Percentiles rank a stretch among this genome's conserved stretches.
Evolutionary conservation across 2,329 filamentous ascomycete species (phyloP).

Genomic region (Alternaria conjuncta): DNA sequence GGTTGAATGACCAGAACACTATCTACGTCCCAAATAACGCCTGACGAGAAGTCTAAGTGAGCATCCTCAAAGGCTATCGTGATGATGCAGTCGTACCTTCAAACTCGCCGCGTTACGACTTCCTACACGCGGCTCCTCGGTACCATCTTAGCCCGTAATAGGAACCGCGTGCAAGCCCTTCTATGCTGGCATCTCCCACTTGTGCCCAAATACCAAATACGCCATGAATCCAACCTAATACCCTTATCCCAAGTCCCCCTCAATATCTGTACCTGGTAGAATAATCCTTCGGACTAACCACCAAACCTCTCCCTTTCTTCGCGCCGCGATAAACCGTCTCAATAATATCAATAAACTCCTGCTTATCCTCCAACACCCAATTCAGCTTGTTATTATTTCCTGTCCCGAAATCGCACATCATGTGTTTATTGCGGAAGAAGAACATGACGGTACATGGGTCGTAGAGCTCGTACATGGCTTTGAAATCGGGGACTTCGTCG

Average conservation of each 20-base stretch:
- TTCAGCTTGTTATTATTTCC: slow-evolving; percentile 99
- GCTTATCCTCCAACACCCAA: slow-evolving; percentile 96
- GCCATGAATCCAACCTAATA: neutral
- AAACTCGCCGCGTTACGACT: neutral
- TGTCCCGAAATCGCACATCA: slow-evolving; percentile 95
- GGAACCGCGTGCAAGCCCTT: neutral
- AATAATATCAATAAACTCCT: slow-evolving; percentile 97
- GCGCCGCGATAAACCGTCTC: slow-evolving; percentile 98
- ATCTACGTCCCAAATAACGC: neutral
- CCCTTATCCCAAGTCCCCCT: slow-evolving; percentile 15
- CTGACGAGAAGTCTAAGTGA: neutral
- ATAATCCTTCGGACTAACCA: slow-evolving; percentile 90
- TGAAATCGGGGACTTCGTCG: slow-evolving; percentile 71
- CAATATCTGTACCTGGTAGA: slow-evolving; percentile 74
- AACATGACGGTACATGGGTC: slow-evolving; percentile 96
- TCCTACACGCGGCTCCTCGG: too few relatives aligned
- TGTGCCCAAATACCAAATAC: neutral
- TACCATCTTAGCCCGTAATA: too few relatives aligned
- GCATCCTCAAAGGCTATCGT: neutral
- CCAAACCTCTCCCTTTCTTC: slow-evolving; percentile 95
- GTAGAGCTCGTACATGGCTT: slow-evolving; percentile 91
- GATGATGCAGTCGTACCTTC: neutral
- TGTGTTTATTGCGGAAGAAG: slow-evolving; percentile 98
- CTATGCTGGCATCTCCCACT: neutral
- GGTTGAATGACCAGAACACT: neutral